Evolutionary conservation across 2,329 filamentous ascomycete species (phyloP).

Genomic region (Ceratocystis variospora): DNA sequence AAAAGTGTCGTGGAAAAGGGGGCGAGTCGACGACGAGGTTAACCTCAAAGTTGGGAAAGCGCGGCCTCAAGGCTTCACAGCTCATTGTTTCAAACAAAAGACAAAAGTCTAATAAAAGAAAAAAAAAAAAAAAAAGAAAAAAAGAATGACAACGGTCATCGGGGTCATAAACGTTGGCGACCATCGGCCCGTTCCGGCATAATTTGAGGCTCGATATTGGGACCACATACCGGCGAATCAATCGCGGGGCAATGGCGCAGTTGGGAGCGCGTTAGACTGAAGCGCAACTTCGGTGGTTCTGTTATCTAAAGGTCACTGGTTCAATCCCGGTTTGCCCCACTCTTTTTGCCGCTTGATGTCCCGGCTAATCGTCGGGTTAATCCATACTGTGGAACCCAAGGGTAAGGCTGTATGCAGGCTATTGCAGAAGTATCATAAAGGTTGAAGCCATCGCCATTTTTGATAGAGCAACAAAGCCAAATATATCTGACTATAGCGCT

Average conservation of each 20-base stretch:
- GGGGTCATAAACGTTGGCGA: no score
- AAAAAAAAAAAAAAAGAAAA: no score
- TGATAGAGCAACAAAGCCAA: not conserved
- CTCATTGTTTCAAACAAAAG: no score
- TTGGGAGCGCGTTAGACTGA: slow-evolving; percentile 19
- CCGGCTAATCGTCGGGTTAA: not conserved
- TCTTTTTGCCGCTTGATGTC: not conserved
- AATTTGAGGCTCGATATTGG: not conserved
- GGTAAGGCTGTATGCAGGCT: not conserved
- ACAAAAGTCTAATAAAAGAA: no score
- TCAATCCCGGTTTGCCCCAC: slow-evolving; percentile 18
- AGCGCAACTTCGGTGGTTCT: slow-evolving; percentile 14
- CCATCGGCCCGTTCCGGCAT: not conserved
- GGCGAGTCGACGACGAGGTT: no score
- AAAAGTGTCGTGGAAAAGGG: no score
- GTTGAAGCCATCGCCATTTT: slow-evolving; percentile 1
- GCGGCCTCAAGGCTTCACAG: no score
- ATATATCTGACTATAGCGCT: not conserved
- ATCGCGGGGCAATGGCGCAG: slow-evolving; percentile 15
- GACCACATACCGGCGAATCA: not conserved
- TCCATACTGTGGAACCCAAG: not conserved
- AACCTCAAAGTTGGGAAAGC: no score
- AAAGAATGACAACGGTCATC: no score
- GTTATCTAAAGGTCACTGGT: slow-evolving; percentile 17
- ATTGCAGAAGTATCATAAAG: not conserved